A percentile compares a stretch with the other conserved stretches of the same genome.
phyloP scores from a whole-genome alignment of 352 stramenopile genomes.

The Phytophthora citricola region DNA sequence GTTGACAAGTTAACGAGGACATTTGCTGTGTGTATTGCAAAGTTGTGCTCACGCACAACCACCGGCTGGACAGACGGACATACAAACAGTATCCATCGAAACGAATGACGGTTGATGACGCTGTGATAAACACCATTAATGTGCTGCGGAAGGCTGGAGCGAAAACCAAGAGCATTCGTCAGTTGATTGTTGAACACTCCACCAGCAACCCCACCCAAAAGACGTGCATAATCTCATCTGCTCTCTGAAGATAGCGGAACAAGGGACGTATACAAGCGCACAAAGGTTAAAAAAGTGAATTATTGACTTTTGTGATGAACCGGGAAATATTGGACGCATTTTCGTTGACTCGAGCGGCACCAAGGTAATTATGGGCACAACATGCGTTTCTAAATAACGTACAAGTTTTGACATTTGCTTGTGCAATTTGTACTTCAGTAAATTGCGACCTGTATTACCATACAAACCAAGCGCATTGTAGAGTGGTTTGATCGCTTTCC shows the following conservation, averaged over 20 bases:
- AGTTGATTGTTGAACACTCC: not conserved
- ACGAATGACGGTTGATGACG: not conserved
- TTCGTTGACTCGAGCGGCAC: not conserved
- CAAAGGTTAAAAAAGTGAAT: constrained; percentile 9
- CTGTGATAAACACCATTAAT: not conserved
- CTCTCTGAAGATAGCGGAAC: not conserved
- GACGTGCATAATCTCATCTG: not conserved
- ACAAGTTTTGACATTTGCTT: constrained; percentile 5
- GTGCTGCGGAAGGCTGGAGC: not conserved
- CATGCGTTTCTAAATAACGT: not conserved
- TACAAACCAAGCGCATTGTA: not conserved
- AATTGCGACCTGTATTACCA: constrained; percentile 2
- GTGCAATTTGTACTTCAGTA: not conserved
- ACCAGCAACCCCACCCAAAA: not conserved
- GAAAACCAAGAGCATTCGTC: not conserved
- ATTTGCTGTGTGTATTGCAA: not conserved
- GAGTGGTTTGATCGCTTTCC: constrained; percentile 1
- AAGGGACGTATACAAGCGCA: not conserved
- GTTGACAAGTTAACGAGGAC: not conserved
- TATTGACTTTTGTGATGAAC: constrained; percentile 4
- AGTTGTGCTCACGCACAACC: not conserved
- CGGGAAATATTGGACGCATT: constrained; percentile 14
- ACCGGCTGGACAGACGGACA: not conserved
- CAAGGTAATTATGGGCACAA: too few species aligned
- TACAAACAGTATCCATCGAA: not conserved